Evolutionary conservation across 768 basidiomycete genomes (phyloP).

Genomic region (Dacryopinax spathularia): DNA sequence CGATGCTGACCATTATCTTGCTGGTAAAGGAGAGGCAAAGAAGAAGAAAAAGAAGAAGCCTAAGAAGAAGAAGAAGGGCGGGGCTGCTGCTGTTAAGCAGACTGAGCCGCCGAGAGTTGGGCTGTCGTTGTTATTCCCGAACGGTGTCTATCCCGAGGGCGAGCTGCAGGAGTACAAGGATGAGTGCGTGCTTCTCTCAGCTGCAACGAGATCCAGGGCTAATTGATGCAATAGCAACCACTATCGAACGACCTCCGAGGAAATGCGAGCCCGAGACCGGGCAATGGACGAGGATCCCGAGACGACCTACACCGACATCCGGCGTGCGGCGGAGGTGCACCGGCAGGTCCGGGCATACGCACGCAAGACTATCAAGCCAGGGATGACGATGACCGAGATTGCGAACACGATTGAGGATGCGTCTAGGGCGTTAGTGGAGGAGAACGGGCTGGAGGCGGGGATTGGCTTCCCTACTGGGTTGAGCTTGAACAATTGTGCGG

Average conservation of each 20-base stretch:
- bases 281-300: slow-evolving; percentile 66
- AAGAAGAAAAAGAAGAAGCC: slow-evolving; percentile 93
- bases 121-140: slow-evolving; percentile 73
- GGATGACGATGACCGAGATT: slow-evolving; percentile 89
- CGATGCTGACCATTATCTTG: not conserved
- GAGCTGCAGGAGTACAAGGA: slow-evolving; percentile 83
- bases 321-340: slow-evolving; percentile 90
- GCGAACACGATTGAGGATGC: slow-evolving; percentile 87
- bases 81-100: slow-evolving; percentile 36
- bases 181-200: slow-evolving; percentile 45
- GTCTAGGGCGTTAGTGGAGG: slow-evolving; percentile 82
- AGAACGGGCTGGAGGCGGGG: slow-evolving; percentile 68
- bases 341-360: slow-evolving; percentile 77
- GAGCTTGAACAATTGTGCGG: slow-evolving; percentile 85
- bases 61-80: slow-evolving; percentile 54
- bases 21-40: slow-evolving; percentile 30
- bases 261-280: slow-evolving; percentile 72
- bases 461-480: slow-evolving; percentile 95
- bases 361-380: slow-evolving; percentile 71
- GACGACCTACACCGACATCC: slow-evolving; percentile 74
- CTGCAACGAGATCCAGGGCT: not conserved
- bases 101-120: slow-evolving; percentile 85
- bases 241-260: slow-evolving; percentile 81
- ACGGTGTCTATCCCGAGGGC: slow-evolving; percentile 80
- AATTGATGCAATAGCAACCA: slow-evolving; percentile 49